phyloP scores from a whole-genome alignment of 2,329 filamentous ascomycete genomes.

The Aspergillus eucalypticola region DNA sequence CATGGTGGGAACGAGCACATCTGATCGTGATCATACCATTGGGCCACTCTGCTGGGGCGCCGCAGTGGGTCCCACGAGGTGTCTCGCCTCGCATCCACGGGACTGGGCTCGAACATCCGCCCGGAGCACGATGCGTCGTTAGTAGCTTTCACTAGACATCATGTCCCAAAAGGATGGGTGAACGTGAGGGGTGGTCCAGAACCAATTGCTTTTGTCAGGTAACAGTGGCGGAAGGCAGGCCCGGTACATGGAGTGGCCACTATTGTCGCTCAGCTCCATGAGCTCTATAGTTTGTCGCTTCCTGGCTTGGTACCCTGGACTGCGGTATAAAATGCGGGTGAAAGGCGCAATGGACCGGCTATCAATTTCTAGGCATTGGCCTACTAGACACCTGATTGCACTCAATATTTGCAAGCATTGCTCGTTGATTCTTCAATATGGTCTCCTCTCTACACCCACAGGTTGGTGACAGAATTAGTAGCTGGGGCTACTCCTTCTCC shows the following conservation, averaged over 20 bases:
- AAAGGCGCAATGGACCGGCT: not conserved
- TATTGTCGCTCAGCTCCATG: not conserved
- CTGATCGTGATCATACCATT: not conserved
- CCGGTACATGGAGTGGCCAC: not conserved
- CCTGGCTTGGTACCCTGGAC: not conserved
- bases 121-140: not conserved
- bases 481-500: constrained; percentile 22
- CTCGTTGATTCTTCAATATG: not conserved
- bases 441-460: not conserved
- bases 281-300: not conserved
- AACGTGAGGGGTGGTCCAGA: not conserved
- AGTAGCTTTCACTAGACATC: not conserved
- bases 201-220: not conserved
- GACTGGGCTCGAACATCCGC: not conserved
- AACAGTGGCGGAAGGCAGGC: not conserved
- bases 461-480: constrained; percentile 10
- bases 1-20: constrained; percentile 1
- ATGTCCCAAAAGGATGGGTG: constrained; percentile 2
- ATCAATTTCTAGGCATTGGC: not conserved
- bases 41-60: not conserved
- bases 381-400: not conserved
- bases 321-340: not conserved
- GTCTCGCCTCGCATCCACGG: constrained; percentile 2
- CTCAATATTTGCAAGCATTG: not conserved
- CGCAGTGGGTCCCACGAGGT: constrained; percentile 1